These are phyloP conservation scores for Nothopassalora personata DNA, from an alignment of 2,329 filamentous ascomycete species.

Conservation along the genomic window DNA sequence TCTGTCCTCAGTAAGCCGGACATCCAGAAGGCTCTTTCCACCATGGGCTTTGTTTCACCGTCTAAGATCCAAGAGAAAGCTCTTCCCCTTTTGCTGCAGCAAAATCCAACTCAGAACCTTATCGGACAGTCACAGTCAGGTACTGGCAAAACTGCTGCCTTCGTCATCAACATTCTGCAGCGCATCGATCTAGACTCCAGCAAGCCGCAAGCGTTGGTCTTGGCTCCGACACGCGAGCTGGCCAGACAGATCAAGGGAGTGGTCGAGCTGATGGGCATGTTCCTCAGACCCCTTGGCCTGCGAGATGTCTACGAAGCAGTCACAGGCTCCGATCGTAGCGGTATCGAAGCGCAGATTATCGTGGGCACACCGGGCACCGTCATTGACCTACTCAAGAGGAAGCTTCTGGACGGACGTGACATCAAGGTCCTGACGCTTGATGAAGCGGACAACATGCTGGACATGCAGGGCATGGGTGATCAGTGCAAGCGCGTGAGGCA, in stretches of 20 bases:
- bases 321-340: constrained; percentile 58
- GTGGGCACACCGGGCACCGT: constrained; percentile 93
- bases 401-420: constrained; percentile 64
- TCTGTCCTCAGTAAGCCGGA: constrained; percentile 45
- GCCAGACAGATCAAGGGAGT: constrained; percentile 91
- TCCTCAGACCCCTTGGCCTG: constrained; percentile 60
- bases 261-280: constrained; percentile 75
- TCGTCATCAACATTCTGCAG: constrained; percentile 84
- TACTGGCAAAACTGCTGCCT: constrained; percentile 95
- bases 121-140: constrained; percentile 99
- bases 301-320: constrained; percentile 72
- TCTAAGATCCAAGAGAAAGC: constrained; percentile 98
- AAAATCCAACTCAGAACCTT: constrained; percentile 80
- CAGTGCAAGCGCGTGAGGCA: constrained; percentile 86
- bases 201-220: constrained; percentile 76
- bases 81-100: constrained; percentile 75
- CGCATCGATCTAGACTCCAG: constrained; percentile 70
- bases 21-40: constrained; percentile 70
- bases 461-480: constrained; percentile 89
- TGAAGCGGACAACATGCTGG: constrained; percentile 98
- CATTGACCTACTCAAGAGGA: constrained; percentile 75
- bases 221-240: constrained; percentile 90
- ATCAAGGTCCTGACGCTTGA: constrained; percentile 85
- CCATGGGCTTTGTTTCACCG: constrained; percentile 86
- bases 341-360: constrained; percentile 71